Evolutionary conservation across 192 early-diverging fungal genomes (phyloP).

Genomic region (Backusella luteola): DNA sequence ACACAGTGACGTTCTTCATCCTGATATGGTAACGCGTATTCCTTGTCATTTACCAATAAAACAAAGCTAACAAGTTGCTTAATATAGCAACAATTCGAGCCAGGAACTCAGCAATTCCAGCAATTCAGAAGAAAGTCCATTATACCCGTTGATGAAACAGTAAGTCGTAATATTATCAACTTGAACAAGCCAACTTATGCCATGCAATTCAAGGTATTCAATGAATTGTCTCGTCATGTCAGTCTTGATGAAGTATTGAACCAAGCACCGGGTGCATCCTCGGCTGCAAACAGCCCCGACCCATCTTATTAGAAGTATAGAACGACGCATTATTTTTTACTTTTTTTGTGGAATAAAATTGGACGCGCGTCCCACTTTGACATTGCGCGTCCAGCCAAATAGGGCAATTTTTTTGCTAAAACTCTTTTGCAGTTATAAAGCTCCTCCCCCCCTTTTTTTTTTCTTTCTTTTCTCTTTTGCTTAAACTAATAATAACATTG

Average conservation of each 20-base stretch:
- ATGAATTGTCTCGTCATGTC: slow-evolving; percentile 50
- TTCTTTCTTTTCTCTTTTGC: neutral
- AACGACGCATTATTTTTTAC: neutral
- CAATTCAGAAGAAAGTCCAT: slow-evolving; percentile 64
- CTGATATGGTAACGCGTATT: slow-evolving; percentile 27
- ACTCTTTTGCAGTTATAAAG: neutral
- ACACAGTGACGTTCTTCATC: slow-evolving; percentile 19
- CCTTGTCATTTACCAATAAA: neutral
- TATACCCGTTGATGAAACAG: slow-evolving; percentile 64
- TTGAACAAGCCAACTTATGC: too few species aligned
- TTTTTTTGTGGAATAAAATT: neutral
- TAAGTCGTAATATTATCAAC: slow-evolving; percentile 3
- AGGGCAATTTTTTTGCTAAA: neutral
- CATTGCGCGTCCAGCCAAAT: neutral
- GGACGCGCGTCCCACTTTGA: neutral
- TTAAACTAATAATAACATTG: neutral
- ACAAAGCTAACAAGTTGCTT: neutral
- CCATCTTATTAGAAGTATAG: neutral
- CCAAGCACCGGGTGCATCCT: slow-evolving; percentile 23
- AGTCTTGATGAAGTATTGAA: slow-evolving; percentile 54
- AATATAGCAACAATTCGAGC: slow-evolving; percentile 48
- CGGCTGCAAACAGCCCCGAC: slow-evolving; percentile 1
- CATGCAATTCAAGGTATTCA: slow-evolving; percentile 41
- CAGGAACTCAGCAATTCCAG: slow-evolving; percentile 38
- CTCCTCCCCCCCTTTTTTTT: neutral